Base-by-base conservation (phyloP, 2,329 filamentous ascomycete species). In the Coniochaeta prunicola region DNA sequence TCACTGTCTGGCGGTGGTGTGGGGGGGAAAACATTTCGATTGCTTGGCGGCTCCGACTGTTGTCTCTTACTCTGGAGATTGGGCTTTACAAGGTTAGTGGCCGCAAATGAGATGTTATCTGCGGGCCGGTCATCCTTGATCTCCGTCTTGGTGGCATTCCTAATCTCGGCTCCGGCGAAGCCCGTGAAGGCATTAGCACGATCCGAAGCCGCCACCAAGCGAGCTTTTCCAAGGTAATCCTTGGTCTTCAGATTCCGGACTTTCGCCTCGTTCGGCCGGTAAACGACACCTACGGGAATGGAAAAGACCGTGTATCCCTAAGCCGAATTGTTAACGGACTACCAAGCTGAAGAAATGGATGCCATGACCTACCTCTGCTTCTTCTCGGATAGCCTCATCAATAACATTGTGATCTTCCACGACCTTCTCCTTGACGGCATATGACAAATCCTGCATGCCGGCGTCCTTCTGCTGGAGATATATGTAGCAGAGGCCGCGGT, bases 261-360 rank as follows among this genome's bases (percentile, higher is more conserved):
- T 75, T 99, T 99, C 63, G 94, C 92, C 68, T 96, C 92, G 70
- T 97, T 97, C 24, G 94, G 94, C 60, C 94, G 83, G 74, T 97
- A 99, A 17, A 99, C 84, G 33, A 97, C 90, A 26, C 94, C 94
- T 13, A 97, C 92, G 0, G 94, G 94, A 57, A 97, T 97, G 0
- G 92, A 97, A 76, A 99, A 99, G 45, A 99, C 94, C 0, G 94
- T 97, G 70, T 99, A 99, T 53, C 93, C 94, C 90, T 96, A 62
- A 2, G 58, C 34, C 3, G 13, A 17, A 53, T 6, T 55, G 53
- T 55, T 24, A 55, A 26, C 12, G 12, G 17, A n/a, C n/a, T 19
- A 17, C 4, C 34, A 17, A 9, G 24, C 9, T 8, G 17, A 28
- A 26, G 4, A n/a, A 21, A 13, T 50, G 17, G 12, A 30, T 6